phyloP scores from a whole-genome alignment of 345 rosid genomes.

The Lepidium aucheri region DNA sequence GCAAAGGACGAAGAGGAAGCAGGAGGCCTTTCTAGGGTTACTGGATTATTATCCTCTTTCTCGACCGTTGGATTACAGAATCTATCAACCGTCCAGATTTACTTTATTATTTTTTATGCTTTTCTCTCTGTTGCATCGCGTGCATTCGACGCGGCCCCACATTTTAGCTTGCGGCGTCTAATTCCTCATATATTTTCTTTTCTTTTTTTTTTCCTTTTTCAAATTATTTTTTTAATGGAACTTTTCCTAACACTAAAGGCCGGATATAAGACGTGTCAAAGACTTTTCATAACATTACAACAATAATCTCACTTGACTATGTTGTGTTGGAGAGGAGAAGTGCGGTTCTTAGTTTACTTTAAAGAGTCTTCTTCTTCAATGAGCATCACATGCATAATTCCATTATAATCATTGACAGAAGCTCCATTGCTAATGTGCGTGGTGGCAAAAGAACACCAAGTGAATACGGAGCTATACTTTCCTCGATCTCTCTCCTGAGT shows the following conservation, averaged over 20 bases:
- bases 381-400: conserved; percentile 49
- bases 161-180: conserved; percentile 8
- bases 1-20: background rate
- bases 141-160: conserved; percentile 25
- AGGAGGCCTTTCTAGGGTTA: conserved; percentile 18
- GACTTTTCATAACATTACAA: background rate
- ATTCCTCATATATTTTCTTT: background rate
- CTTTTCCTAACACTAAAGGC: background rate
- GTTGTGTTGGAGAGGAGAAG: background rate
- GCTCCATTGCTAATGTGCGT: conserved; percentile 29
- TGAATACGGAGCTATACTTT: too few species aligned
- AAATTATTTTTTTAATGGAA: background rate
- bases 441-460: background rate
- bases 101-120: background rate
- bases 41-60: background rate
- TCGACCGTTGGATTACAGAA: conserved; percentile 11
- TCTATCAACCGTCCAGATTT: conserved; percentile 5
- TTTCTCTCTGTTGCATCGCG: conserved; percentile 16
- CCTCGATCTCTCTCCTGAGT: too few species aligned
- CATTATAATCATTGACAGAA: conserved; percentile 49
- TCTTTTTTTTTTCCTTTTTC: background rate
- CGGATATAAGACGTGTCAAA: background rate
- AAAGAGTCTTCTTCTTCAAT: conserved; percentile 37
- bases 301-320: background rate
- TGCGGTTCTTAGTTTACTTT: conserved; percentile 28